Evolutionary conservation across 768 basidiomycete species (phyloP).

Genomic region (Zangia roseola): DNA sequence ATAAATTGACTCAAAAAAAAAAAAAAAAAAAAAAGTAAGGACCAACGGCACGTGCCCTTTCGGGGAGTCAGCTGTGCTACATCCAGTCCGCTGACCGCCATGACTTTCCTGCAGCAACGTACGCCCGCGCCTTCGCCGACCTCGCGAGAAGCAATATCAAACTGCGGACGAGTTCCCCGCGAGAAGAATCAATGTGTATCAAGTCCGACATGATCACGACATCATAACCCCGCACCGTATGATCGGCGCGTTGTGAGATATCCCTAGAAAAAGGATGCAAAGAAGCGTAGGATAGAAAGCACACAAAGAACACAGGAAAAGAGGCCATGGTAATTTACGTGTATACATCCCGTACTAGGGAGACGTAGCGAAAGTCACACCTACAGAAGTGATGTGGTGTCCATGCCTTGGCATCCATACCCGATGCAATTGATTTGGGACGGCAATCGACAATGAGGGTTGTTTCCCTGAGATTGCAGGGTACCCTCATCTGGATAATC

Average conservation of each 20-base stretch:
- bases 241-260: slow-evolving; percentile 8
- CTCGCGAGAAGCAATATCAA: slow-evolving; percentile 47
- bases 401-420: slow-evolving; percentile 69
- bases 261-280: slow-evolving; percentile 6
- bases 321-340: too few relatives aligned
- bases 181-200: slow-evolving; percentile 64
- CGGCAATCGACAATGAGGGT: slow-evolving; percentile 28
- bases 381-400: slow-evolving; percentile 48
- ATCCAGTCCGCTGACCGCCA: slow-evolving; percentile 47
- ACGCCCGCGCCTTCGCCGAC: slow-evolving; percentile 41
- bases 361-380: slow-evolving; percentile 16
- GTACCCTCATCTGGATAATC: slow-evolving; percentile 70
- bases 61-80: slow-evolving; percentile 44
- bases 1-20: too few relatives aligned
- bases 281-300: too few relatives aligned
- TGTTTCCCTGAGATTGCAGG: slow-evolving; percentile 57
- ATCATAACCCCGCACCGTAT: slow-evolving; percentile 44
- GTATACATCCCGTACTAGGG: too few relatives aligned
- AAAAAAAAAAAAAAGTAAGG: neutral
- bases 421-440: slow-evolving; percentile 48
- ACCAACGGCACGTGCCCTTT: slow-evolving; percentile 61
- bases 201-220: slow-evolving; percentile 69
- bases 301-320: too few relatives aligned
- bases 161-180: slow-evolving; percentile 54
- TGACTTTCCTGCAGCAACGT: slow-evolving; percentile 62